These are phyloP conservation scores for Dalbergia cochinchinensis DNA, from an alignment of 306 rosid genomes.

Conservation along the genomic window DNA sequence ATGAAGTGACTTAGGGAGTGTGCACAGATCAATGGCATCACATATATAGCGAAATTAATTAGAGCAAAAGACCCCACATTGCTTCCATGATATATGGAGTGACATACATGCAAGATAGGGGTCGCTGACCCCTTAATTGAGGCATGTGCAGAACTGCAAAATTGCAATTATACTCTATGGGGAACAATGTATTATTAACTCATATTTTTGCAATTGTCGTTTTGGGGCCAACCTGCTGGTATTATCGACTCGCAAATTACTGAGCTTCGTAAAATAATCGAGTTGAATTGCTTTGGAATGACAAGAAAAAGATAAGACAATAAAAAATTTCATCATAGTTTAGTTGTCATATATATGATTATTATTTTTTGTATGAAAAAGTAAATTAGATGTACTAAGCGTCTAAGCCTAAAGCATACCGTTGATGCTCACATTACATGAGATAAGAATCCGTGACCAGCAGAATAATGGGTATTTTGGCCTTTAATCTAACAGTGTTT, in stretches of 20 bases:
- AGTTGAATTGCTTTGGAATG: conserved; percentile 36
- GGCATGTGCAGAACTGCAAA: conserved; percentile 56
- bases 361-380: too few relatives aligned
- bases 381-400: conserved; percentile 28
- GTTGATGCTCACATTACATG: conserved; percentile 31
- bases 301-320: not conserved
- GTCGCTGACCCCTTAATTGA: conserved; percentile 45
- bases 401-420: conserved; percentile 34
- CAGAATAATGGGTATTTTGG: conserved; percentile 51
- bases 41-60: conserved; percentile 14
- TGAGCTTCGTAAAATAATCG: conserved; percentile 21
- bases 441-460: conserved; percentile 50
- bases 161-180: conserved; percentile 39
- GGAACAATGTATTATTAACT: not conserved
- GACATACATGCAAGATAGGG: conserved; percentile 34
- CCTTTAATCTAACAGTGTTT: conserved; percentile 40
- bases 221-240: not conserved
- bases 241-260: not conserved
- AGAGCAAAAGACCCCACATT: conserved; percentile 35
- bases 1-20: conserved; percentile 37
- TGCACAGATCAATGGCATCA: not conserved
- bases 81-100: conserved; percentile 35
- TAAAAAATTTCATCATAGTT: too few relatives aligned
- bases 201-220: conserved; percentile 2
- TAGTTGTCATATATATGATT: too few relatives aligned